Evolutionary conservation across 75 land plant species (phyloP).

Genomic region (Pinus albicaulis): DNA sequence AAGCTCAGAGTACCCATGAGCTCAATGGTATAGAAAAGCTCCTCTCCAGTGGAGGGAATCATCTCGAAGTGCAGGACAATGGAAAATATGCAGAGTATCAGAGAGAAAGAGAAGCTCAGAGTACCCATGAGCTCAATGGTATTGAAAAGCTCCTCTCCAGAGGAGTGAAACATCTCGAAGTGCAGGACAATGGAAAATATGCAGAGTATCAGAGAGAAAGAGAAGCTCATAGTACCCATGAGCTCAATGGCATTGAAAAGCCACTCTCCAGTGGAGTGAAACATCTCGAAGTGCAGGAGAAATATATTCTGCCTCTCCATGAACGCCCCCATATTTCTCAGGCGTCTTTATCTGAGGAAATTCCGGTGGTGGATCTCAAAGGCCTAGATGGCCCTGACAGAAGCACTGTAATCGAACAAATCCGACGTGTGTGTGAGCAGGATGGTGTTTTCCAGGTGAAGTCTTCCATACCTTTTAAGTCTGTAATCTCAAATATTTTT

Average conservation of each 20-base stretch:
- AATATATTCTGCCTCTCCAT: background rate
- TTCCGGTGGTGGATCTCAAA: slow-evolving; percentile 52
- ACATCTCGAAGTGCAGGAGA: background rate
- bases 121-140: background rate
- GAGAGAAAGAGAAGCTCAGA: too few relatives aligned
- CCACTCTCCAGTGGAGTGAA: background rate
- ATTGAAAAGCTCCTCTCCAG: background rate
- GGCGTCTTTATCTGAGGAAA: background rate
- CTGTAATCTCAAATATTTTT: too few relatives aligned
- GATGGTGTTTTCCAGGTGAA: slow-evolving; percentile 33
- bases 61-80: too few relatives aligned
- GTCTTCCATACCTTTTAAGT: too few relatives aligned
- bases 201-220: too few relatives aligned
- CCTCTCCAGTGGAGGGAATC: too few relatives aligned
- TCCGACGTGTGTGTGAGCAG: slow-evolving; percentile 16
- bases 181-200: background rate
- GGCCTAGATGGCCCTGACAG: slow-evolving; percentile 30
- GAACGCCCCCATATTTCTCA: background rate
- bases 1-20: too few relatives aligned
- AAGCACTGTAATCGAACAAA: slow-evolving; percentile 7
- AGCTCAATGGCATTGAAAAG: background rate
- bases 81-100: too few relatives aligned
- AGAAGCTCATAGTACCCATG: too few relatives aligned
- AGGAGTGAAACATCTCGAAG: background rate
- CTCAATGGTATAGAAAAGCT: too few relatives aligned